Base-by-base conservation (phyloP, 106 monocot genomes). In the Dendrobium huoshanense region DNA sequence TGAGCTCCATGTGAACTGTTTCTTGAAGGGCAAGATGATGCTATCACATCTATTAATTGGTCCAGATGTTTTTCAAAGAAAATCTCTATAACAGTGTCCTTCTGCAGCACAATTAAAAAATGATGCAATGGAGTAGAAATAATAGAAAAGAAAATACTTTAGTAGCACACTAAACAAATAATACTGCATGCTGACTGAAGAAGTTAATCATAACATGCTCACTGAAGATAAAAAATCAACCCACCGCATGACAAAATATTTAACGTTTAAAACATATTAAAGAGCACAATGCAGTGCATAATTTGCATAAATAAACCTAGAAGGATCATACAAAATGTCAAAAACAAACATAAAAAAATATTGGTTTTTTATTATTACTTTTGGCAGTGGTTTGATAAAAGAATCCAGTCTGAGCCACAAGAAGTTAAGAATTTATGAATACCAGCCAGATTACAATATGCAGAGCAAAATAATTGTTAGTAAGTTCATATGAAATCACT, bases 31-130 rank as follows among this genome's bases (percentile, higher is more conserved):
- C 95, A 95, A 73, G 89, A 91, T 80, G 92, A 86, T 77, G 87
- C 84, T 84, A 98, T 91, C 72, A 92, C 91, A 80, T 98, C 91
- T 29, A 98, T 81, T 67, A 98, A 82, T 78, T 92, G 85, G 73
- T 93, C 87, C 72, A 98, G 84, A 83, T 98, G 87, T 31, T 86
- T 89, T 78, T 95, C 98, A 83, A 91, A 95, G 86, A 98, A 98
- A 77, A 95, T 92, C 17, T 98, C 98, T 40, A 98, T 77, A 78
- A 98, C 85, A 55, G 85, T 81, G n/a, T 98, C 98, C 65, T 82
- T 91, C 98, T 98, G 88, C 84, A 83, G 51, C n/a, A 82, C 40
- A 58, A 83, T 37, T 40, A 51, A 20, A 16, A 64, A 25, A 33
- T 44, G 4, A 80, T 65, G 37, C 7, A n/a, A 64, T 59, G 19